Conservation (phyloP, 2,329 filamentous ascomycete genomes). For the Epichloe scottii region DNA sequence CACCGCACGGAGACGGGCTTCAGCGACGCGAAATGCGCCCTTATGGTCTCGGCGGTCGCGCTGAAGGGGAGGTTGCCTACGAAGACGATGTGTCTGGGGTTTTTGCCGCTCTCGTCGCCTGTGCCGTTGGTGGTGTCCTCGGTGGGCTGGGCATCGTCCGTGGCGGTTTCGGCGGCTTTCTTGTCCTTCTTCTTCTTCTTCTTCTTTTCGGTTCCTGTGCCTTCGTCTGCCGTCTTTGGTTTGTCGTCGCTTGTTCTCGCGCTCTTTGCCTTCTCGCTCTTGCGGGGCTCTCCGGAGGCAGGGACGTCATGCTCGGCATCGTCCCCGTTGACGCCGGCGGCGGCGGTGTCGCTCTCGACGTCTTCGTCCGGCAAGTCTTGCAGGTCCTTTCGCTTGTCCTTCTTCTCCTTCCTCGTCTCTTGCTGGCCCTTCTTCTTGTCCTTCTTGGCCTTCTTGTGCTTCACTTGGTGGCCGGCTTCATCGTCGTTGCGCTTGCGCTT, state of each 20-base stretch:
- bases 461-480: constrained; percentile 10
- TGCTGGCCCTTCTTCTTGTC: constrained; percentile 19
- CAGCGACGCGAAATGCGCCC: constrained; percentile 66
- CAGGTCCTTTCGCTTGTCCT: constrained; percentile 27
- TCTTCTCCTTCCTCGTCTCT: constrained; percentile 27
- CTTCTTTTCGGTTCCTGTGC: constrained; percentile 21
- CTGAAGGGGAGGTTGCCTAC: constrained; percentile 76
- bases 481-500: constrained; percentile 25
- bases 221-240: constrained; percentile 7
- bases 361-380: constrained; percentile 24
- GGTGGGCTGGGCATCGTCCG: constrained; percentile 7
- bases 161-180: constrained; percentile 9
- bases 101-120: constrained; percentile 11
- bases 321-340: constrained; percentile 9
- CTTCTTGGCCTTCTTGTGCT: constrained; percentile 21
- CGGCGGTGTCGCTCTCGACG: constrained; percentile 12
- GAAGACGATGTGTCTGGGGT: constrained; percentile 21
- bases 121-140: constrained; percentile 3
- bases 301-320: constrained; percentile 6
- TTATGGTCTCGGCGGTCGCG: constrained; percentile 57
- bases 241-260: background rate
- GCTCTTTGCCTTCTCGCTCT: constrained; percentile 9
- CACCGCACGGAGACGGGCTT: constrained; percentile 41
- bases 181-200: constrained; percentile 12
- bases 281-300: constrained; percentile 11